Conservation (phyloP, 331 rosid species). For the Quercus tomentella region DNA sequence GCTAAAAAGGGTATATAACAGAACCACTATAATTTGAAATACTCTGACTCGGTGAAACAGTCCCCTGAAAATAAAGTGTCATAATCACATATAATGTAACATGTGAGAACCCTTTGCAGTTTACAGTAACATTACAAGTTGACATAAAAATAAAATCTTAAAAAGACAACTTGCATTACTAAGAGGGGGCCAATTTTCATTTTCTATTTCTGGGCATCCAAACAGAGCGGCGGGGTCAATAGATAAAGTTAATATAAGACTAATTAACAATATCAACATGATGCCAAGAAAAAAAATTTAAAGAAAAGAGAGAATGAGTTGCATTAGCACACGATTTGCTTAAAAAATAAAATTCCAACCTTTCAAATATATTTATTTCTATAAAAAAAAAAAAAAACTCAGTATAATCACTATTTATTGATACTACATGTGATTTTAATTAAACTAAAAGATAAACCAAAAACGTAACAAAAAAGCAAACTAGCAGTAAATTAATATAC, state of each 20-base stretch:
- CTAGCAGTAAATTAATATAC: not conserved
- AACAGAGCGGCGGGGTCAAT: not conserved
- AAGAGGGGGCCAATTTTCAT: not conserved
- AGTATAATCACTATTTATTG: not conserved
- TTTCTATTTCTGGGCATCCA: constrained; percentile 12
- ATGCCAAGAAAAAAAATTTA: not conserved
- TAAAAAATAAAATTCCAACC: constrained; percentile 20
- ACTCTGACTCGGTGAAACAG: constrained; percentile 32
- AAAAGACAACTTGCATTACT: not conserved
- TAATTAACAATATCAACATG: not conserved
- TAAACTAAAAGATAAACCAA: not conserved
- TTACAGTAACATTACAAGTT: not conserved
- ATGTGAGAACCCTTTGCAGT: not conserved
- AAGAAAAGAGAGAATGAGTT: not conserved
- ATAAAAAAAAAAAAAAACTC: not conserved
- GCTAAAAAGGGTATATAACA: constrained; percentile 39
- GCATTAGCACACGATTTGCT: constrained; percentile 14
- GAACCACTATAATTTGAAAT: constrained; percentile 41
- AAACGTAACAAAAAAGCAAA: not conserved
- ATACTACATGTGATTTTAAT: not conserved
- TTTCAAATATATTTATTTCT: constrained; percentile 1
- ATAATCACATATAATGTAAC: constrained; percentile 21
- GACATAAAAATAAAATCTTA: not conserved
- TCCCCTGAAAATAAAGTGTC: constrained; percentile 48
- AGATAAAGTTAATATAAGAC: not conserved